phyloP scores from a whole-genome alignment of 352 stramenopile genomes.

The Phytopythium mirpurense region DNA sequence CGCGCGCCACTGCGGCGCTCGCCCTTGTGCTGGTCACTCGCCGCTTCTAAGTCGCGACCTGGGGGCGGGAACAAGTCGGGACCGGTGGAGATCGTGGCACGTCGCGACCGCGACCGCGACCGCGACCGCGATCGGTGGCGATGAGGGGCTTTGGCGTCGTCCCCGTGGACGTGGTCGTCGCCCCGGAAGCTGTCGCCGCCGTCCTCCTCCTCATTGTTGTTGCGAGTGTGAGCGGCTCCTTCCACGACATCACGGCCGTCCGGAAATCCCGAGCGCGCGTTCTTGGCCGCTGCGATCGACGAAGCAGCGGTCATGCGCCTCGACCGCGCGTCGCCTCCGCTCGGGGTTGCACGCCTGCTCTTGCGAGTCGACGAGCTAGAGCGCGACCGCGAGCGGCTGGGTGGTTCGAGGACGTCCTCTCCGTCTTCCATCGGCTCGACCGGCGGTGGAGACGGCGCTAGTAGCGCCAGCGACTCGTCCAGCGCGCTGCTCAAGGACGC shows the following conservation, averaged over 20 bases:
- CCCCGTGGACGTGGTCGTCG: not conserved
- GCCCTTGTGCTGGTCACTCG: not conserved
- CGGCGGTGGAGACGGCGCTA: not conserved
- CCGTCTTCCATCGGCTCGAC: not conserved
- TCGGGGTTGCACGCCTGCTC: not conserved
- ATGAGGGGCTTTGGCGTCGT: not conserved
- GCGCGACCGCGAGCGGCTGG: not conserved
- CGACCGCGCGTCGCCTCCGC: not conserved
- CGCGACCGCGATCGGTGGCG: not conserved
- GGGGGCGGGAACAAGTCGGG: not conserved
- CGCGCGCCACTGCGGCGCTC: not conserved
- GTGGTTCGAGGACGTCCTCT: not conserved
- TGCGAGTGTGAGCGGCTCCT: not conserved
- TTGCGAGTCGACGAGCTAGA: not conserved
- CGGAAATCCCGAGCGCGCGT: not conserved
- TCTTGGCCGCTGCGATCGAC: not conserved
- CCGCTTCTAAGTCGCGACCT: not conserved
- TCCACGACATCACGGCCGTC: not conserved
- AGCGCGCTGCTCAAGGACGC: not conserved
- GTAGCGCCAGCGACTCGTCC: not conserved
- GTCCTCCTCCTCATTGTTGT: constrained; percentile 6
- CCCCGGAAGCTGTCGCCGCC: not conserved
- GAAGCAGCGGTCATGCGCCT: not conserved
- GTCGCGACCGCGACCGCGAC: constrained; percentile 1
- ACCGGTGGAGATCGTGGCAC: not conserved